Base-by-base conservation (phyloP, 345 rosid genomes). In the Euphorbia peplus region DNA sequence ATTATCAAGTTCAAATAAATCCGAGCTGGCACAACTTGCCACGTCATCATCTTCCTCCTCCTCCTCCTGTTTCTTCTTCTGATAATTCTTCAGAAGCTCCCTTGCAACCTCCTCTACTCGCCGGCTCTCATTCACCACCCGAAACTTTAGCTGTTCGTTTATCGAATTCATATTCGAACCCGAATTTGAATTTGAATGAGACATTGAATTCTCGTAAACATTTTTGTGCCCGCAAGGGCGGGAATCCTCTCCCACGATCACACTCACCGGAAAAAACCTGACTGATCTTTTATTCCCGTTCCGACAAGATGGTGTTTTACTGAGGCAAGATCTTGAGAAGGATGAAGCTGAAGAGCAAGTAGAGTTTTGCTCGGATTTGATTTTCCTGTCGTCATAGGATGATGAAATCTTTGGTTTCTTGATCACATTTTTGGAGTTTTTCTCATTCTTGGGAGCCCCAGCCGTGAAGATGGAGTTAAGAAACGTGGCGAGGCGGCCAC, bases 1-100 rank as follows among this genome's bases (percentile, higher is more conserved):
- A 84, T 87, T 83, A 82, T 95, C 98, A 76, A 95, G 53, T 60
- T 95, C 99, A 41, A 95, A 95, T 21, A 95, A 76, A 82, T 95
- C 99, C 1, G 99, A 95, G 76, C 99, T 95, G 19, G 98, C 92
- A 56, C 60, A 95, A 72, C 99, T 95, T 24, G 84, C 91, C 13
- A 71, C 85, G 55, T 90, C 95, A 0, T 84, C 90, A 0, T 88
- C 89, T 0, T 83, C 89, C 0, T 83, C 81, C 0, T 70, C 84
- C 0, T 81, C 93, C 4, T 64, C 78, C 12, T 63, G 48, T 41
- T 71, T 80, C 64, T 83, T 84, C 78, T 80, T 81, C 10, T 81
- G 96, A 77, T 87, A 87, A 14, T 68, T 89, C 83, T 79, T 86
- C 52, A 86, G 53, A 63, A 85, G 83, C 64, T 86, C 89, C 58